Evolutionary conservation across 1,284 basidiomycete species (phyloP).

Genomic region (Stereum hirsutum): DNA sequence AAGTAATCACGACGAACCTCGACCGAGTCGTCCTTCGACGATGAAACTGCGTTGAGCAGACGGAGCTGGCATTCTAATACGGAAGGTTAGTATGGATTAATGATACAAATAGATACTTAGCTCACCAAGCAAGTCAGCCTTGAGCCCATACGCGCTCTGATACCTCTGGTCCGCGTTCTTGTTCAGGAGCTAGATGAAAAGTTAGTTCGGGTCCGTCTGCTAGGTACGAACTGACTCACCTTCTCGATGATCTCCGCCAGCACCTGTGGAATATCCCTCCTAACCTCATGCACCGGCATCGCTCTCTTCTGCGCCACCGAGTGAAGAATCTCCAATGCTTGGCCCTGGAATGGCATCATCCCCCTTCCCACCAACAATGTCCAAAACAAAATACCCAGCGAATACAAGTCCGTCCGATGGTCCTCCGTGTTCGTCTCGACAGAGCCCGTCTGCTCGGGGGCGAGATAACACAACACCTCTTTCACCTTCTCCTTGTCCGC

Average conservation of each 20-base stretch:
- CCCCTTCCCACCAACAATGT: slow-evolving; percentile 58
- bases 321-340: slow-evolving; percentile 54
- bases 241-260: slow-evolving; percentile 63
- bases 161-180: slow-evolving; percentile 61
- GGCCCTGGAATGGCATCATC: slow-evolving; percentile 65
- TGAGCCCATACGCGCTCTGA: slow-evolving; percentile 60
- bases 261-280: slow-evolving; percentile 61
- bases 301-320: slow-evolving; percentile 61
- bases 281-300: slow-evolving; percentile 67
- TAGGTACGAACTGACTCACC: slow-evolving; percentile 22
- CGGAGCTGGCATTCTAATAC: slow-evolving; percentile 59
- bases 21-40: slow-evolving; percentile 43
- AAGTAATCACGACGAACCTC: slow-evolving; percentile 31
- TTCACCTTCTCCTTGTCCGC: slow-evolving; percentile 57
- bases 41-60: slow-evolving; percentile 46
- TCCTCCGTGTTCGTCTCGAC: slow-evolving; percentile 62
- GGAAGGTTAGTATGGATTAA: too few relatives aligned
- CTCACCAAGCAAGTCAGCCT: slow-evolving; percentile 51
- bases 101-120: too few relatives aligned
- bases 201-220: background rate
- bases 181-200: slow-evolving; percentile 36
- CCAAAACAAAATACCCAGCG: slow-evolving; percentile 63
- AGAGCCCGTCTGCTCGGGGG: slow-evolving; percentile 66
- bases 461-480: slow-evolving; percentile 64
- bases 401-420: slow-evolving; percentile 63